Evolutionary conservation across 495 filamentous ascomycete species (phyloP).

Genomic region (Jackrogersella multiformis): DNA sequence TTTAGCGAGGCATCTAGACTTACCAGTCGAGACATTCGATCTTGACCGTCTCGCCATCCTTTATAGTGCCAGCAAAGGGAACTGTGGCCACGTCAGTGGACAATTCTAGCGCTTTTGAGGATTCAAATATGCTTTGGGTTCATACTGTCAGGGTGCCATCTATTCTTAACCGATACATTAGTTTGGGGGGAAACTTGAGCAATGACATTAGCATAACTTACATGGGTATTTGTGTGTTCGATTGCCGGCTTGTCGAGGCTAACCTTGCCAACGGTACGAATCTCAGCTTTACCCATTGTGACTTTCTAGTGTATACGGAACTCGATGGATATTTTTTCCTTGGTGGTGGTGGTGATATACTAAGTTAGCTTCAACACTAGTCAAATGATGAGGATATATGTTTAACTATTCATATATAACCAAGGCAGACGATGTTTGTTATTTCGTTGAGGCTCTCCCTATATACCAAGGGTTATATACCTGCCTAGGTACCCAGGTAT

Average conservation of each 20-base stretch:
- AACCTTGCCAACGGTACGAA: conserved; percentile 80
- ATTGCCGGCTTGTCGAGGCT: conserved; percentile 78
- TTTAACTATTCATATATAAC: neutral
- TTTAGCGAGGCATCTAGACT: neutral
- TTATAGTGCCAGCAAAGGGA: conserved; percentile 77
- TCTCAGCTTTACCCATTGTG: conserved; percentile 65
- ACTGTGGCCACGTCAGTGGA: conserved; percentile 58
- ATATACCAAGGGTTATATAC: conserved; percentile 5
- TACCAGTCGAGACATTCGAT: conserved; percentile 93
- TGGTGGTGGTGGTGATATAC: neutral
- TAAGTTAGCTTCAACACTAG: neutral
- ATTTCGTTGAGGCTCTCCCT: neutral
- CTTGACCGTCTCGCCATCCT: conserved; percentile 88
- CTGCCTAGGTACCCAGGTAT: neutral
- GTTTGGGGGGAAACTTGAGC: neutral
- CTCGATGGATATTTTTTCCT: neutral
- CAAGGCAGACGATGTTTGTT: neutral
- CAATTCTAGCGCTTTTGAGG: neutral
- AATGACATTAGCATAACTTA: conserved; percentile 51
- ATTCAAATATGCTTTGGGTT: neutral
- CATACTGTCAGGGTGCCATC: conserved; percentile 93
- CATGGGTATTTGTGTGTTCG: conserved; percentile 79
- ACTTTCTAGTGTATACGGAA: neutral
- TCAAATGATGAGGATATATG: neutral
- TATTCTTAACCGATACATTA: conserved; percentile 65